Base-by-base conservation (phyloP, 1,284 basidiomycete genomes). In the Fistulina hepatica region DNA sequence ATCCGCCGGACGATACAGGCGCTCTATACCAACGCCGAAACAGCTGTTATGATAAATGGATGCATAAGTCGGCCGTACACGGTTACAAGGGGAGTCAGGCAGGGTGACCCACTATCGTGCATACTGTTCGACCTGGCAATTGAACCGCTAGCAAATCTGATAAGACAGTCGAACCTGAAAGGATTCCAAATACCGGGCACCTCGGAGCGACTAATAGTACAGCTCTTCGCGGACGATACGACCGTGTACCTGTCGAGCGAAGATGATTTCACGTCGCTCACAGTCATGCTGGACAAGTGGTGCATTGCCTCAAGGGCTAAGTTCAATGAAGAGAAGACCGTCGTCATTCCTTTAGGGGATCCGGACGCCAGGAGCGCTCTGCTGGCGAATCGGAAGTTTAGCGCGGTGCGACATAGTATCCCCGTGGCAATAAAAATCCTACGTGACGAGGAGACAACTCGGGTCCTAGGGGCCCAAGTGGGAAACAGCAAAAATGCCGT, bases 151-250 rank as follows among this genome's bases (percentile, higher is more conserved):
- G 33, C 39, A 21, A 11, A 34, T 10, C 39, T 44, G 22, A 34
- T 55, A 4, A 17, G 53, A 1, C 34, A 34, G 5, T 54, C 51
- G 0, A 10, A 23, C 4, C 36, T 55, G 5, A 6, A 35, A 23
- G 52, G 53, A 1, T 42, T 48, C 30, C 19, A 43, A 0, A 38
- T 55, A 11, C 45, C 45, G 11, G 37, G 36, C 11, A 15, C n/a
- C 13, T 17, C 8, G n/a, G 44, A 45, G 17, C 33, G 34, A 20
- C 23, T 45, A 13, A 43, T 40, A 6, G 34, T 37, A 21, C 38
- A 33, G 7, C 30, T 45, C 5, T 45, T 45, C 21, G 44, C 44
- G 3, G 41, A 45, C 26, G 41, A 45, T 25, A 45, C 44, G 8
- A 40, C 40, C 1, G 40, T 37, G 11, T 43, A 28, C 41, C 41